A percentile compares a stretch with the other conserved stretches of the same genome.
Conservation (phyloP, 352 stramenopile genomes). For the Halophytophthora polymorphica region DNA sequence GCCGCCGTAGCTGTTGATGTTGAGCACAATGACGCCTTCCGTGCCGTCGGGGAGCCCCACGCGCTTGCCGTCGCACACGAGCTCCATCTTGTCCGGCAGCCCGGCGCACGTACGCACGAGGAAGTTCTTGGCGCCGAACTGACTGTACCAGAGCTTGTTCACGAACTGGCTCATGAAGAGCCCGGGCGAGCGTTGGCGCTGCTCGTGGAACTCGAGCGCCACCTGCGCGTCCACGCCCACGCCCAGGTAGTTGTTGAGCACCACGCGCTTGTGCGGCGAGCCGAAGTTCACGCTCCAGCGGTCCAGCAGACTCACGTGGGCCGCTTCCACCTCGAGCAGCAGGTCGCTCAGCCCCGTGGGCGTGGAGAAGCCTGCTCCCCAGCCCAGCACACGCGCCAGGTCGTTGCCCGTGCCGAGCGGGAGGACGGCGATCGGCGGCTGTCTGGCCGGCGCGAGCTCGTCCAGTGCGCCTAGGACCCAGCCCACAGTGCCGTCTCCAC, state of each 20-base stretch:
- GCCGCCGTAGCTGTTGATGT: constrained; percentile 88
- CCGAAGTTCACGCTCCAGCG: constrained; percentile 70
- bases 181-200: constrained; percentile 80
- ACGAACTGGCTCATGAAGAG: constrained; percentile 89
- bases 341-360: constrained; percentile 61
- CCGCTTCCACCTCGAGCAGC: constrained; percentile 62
- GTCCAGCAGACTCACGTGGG: constrained; percentile 73
- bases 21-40: constrained; percentile 85
- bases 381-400: constrained; percentile 89
- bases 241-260: constrained; percentile 83
- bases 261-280: constrained; percentile 54
- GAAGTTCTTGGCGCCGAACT: constrained; percentile 86
- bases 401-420: constrained; percentile 96
- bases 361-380: constrained; percentile 90
- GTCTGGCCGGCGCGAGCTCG: constrained; percentile 50
- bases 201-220: constrained; percentile 88
- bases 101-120: constrained; percentile 81
- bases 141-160: constrained; percentile 92
- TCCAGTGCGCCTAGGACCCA: constrained; percentile 87
- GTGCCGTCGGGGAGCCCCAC: constrained; percentile 71
- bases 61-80: constrained; percentile 76
- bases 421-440: constrained; percentile 93
- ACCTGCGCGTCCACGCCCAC: constrained; percentile 90
- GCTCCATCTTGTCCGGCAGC: constrained; percentile 65
- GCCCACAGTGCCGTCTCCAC: constrained; percentile 92